Evolutionary conservation across 1,284 basidiomycete genomes (phyloP), one percentile per base, ranked within the genome.

Genomic region (Rhizoctonia solani): DNA sequence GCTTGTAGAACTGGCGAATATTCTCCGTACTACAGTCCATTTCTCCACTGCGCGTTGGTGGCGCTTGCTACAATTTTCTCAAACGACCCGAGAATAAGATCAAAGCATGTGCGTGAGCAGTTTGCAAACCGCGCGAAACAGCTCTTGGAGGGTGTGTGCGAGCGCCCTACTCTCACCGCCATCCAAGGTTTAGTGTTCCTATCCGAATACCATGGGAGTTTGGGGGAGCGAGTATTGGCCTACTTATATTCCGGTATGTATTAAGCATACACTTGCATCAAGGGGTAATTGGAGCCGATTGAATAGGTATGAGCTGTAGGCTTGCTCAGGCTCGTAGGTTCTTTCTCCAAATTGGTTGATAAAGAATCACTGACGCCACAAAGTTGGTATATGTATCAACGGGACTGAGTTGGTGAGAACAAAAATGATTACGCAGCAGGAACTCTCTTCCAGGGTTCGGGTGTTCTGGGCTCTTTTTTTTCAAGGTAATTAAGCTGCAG

Each of bases 21-120:
- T 83, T 0, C 79, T 85, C 0, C 83, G 87, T n/a, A n/a, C 71
- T 90, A 89, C 76, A 87, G 85, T 1, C 86, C 87, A 0, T 85
- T 89, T 79, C 78, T 89, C 1, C 88, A 90, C 76, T 89, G 88
- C 72, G 80, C 85, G 2, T 76, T 88, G 0, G 76, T 90, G 4
- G 79, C 87, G 1, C 75, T 89, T 23, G 86, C 83, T 1, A 77
- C 82, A 0, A 81, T 83, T 0, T 87, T 84, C 72, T 81, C 84
- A 2, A 83, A 86, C 58, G 81, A 87, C 50, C 82, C 82, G 0
- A 72, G 75, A 23, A 77, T 86, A 39, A 77, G 81, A 5, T 79
- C 81, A 47, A 74, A 79, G 16, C 77, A 78, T 30, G 77, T 81
- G 0, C 78, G 86, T 3, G 75, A 78, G 44, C 75, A 77, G 25